A percentile compares a stretch with the other conserved stretches of the same genome.
Conservation (phyloP, 2,329 filamentous ascomycete genomes). For the Aspergillus neotritici region DNA sequence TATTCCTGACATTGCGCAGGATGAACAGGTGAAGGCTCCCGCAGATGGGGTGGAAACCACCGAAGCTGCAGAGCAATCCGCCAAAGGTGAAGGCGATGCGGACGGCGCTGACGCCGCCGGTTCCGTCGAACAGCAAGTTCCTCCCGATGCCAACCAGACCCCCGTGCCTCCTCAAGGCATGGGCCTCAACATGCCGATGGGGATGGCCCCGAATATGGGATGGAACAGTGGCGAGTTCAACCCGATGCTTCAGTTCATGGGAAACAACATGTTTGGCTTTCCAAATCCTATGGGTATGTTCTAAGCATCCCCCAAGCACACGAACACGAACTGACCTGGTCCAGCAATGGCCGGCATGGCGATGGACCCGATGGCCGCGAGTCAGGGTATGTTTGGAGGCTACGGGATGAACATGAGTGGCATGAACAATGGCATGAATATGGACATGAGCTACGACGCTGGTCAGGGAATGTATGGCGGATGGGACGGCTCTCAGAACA, state of each 20-base stretch:
- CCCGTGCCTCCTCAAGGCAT: conserved; percentile 23
- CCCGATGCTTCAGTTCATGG: conserved; percentile 63
- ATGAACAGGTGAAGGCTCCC: conserved; percentile 9
- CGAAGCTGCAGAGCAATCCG: conserved; percentile 9
- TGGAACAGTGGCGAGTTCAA: conserved; percentile 59
- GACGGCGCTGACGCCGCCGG: conserved; percentile 9
- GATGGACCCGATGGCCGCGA: conserved; percentile 61
- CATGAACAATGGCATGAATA: conserved; percentile 69
- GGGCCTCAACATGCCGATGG: conserved; percentile 42
- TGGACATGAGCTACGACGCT: conserved; percentile 58
- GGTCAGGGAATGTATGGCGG: conserved; percentile 64
- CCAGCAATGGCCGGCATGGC: conserved; percentile 72
- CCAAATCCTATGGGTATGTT: conserved; percentile 85
- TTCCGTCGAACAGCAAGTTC: conserved; percentile 11
- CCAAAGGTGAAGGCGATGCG: conserved; percentile 12
- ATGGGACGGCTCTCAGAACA: conserved; percentile 70
- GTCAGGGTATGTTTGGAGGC: conserved; percentile 46
- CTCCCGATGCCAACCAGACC: conserved; percentile 7
- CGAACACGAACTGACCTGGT: conserved; percentile 13
- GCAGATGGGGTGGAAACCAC: conserved; percentile 6
- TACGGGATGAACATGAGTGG: conserved; percentile 76
- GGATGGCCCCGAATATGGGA: conserved; percentile 55
- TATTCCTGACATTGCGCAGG: conserved; percentile 5
- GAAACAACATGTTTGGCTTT: conserved; percentile 51
- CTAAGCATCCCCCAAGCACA: neutral